These are phyloP conservation scores for Ambrosia hybrid DNA, from an alignment of 140 eudicot species.

Conservation along the genomic window DNA sequence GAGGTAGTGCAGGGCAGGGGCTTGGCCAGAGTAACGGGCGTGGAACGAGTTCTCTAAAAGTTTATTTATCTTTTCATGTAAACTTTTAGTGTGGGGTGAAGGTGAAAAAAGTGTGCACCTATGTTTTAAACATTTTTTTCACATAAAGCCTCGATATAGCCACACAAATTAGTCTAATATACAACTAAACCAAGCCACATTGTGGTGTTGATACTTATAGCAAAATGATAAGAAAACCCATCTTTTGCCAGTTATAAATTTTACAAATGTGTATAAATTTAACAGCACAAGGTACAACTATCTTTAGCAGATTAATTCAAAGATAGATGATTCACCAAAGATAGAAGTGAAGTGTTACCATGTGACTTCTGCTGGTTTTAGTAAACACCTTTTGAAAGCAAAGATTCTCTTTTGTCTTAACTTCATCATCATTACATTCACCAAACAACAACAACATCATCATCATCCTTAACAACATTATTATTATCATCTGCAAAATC, in stretches of 20 bases:
- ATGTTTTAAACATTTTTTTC: no score
- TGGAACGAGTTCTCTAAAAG: no score
- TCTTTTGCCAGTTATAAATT: neutral
- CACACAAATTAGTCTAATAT: no score
- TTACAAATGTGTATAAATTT: neutral
- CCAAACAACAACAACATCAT: neutral
- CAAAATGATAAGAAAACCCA: neutral
- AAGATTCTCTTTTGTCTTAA: neutral
- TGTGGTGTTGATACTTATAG: no score
- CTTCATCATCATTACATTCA: neutral
- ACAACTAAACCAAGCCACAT: no score
- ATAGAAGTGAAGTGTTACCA: neutral
- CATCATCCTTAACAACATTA: neutral
- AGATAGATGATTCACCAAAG: neutral
- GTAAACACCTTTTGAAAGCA: slow-evolving; percentile 22
- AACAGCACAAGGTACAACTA: neutral
- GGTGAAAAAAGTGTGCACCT: no score
- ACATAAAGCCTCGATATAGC: no score
- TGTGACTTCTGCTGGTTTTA: no score
- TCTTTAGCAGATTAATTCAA: neutral
- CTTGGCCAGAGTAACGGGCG: no score
- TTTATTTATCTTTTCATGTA: no score
- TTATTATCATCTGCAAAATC: slow-evolving; percentile 17
- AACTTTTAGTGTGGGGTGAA: no score
- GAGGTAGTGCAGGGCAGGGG: no score